phyloP scores from a whole-genome alignment of 768 basidiomycete species.

The Kwoniella shandongensis region DNA sequence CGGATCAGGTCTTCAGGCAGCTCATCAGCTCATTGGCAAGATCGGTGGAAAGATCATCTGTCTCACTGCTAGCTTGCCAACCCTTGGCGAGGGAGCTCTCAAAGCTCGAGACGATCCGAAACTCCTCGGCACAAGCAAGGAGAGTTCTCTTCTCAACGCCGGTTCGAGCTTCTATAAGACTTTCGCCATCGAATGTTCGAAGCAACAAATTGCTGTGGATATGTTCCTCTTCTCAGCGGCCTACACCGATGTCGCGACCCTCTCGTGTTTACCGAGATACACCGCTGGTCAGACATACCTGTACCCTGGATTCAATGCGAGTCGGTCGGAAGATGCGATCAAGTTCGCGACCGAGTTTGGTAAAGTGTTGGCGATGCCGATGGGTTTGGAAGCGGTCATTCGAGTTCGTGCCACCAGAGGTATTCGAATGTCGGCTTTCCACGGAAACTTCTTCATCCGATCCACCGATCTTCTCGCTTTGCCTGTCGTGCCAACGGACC shows the following conservation, averaged over 20 bases:
- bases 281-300: slow-evolving; percentile 98
- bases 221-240: slow-evolving; percentile 96
- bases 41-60: slow-evolving; percentile 94
- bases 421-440: slow-evolving; percentile 93
- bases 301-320: slow-evolving; percentile 97
- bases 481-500: slow-evolving; percentile 94
- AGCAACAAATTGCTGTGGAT: slow-evolving; percentile 94
- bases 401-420: slow-evolving; percentile 97
- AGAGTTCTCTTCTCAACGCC: slow-evolving; percentile 88
- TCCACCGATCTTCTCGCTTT: slow-evolving; percentile 94
- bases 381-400: slow-evolving; percentile 96
- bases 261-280: slow-evolving; percentile 87
- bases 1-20: slow-evolving; percentile 91
- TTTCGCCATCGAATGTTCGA: slow-evolving; percentile 96
- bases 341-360: slow-evolving; percentile 99
- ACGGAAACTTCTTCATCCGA: slow-evolving; percentile 97
- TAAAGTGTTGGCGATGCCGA: slow-evolving; percentile 84
- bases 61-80: slow-evolving; percentile 80
- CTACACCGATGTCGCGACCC: slow-evolving; percentile 92
- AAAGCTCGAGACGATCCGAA: slow-evolving; percentile 98
- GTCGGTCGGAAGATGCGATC: slow-evolving; percentile 88
- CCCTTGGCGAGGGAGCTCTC: slow-evolving; percentile 80
- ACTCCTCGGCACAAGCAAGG: slow-evolving; percentile 91
- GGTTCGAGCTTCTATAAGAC: slow-evolving; percentile 96
- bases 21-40: slow-evolving; percentile 88